These are phyloP conservation scores for Paecilomyces niveus DNA, from an alignment of 2,329 filamentous ascomycete species.

Conservation along the genomic window DNA sequence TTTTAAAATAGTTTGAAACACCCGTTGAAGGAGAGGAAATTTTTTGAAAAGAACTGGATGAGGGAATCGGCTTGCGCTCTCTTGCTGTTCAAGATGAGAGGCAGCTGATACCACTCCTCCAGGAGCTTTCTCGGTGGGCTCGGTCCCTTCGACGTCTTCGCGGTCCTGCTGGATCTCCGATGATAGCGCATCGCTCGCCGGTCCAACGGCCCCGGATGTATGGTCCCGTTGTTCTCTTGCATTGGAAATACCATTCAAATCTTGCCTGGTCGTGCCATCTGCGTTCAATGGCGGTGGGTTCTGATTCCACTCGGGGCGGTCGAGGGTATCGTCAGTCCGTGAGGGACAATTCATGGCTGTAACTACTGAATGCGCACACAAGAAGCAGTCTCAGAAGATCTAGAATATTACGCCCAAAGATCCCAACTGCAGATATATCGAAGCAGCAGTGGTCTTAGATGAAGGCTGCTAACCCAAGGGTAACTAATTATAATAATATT, in stretches of 20 bases:
- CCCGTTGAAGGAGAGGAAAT: conserved; percentile 9
- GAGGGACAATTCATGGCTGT: conserved; percentile 58
- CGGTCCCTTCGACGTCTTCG: conserved; percentile 6
- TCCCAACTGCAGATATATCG: neutral
- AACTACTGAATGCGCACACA: neutral
- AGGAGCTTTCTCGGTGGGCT: conserved; percentile 8
- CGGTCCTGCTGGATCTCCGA: conserved; percentile 14
- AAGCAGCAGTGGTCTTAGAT: neutral
- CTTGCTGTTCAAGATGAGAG: conserved; percentile 21
- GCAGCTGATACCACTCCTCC: conserved; percentile 22
- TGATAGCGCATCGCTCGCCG: conserved; percentile 13
- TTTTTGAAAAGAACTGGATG: conserved; percentile 17
- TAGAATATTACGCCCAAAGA: too few species aligned
- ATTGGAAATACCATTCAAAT: conserved; percentile 56
- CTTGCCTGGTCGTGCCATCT: conserved; percentile 56
- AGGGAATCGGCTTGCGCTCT: conserved; percentile 23
- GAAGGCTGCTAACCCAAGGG: neutral
- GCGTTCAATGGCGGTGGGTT: conserved; percentile 50
- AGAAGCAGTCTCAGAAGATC: neutral
- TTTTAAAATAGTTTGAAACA: conserved; percentile 28
- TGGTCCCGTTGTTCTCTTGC: conserved; percentile 43
- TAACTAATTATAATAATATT: neutral
- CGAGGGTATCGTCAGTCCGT: conserved; percentile 49
- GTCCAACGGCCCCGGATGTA: conserved; percentile 16
- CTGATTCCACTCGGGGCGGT: conserved; percentile 54